Base-by-base conservation (phyloP, 371 early-diverging fungal genomes). In the Mortierella sp. region DNA sequence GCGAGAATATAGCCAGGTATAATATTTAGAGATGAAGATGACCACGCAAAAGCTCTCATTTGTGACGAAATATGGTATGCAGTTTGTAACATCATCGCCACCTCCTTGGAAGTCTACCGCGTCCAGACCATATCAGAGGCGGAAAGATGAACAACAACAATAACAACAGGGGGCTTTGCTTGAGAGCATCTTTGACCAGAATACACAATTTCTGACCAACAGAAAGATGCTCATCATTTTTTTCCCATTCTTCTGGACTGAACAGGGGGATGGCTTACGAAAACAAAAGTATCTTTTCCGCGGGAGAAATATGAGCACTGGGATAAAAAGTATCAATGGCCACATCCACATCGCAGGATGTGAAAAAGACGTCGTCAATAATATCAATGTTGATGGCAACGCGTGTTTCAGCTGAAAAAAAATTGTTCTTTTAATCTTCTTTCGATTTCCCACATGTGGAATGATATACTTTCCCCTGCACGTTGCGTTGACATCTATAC, bases 211-310 rank as follows among this genome's bases (percentile, higher is more conserved):
- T 55, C 19, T 32, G 8, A 13, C 9, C 47, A 13, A 16, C 47
- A 47, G 47, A 13, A 52, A 15, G 22, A 8, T 52, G 52, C 55
- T 55, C 55, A 55, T 55, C 7, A 53, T 3, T n/a, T 41, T 55
- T 55, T 28, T 55, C 28, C 28, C 22, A 55, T 55, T 28, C 22
- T 55, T 28, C 16, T 19, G 15, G n/a, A 36, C 36, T 19, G 15
- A 32, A 36, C 36, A 67, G n/a, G n/a, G 62, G 72, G 55, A 58
- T 47, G 53, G 73, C 67, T 73, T 67, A 73, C 72, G 65, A 65
- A 67, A 67, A 73, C 63, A 47, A 48, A 38, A 0, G 28, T 24
- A 28, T 58, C 6, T 33, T n/a, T 67, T 43, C 59, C 47, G 38
- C 64, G 68, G 63, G 64, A 48, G 52, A 33, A 66, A 41, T 43